Evolutionary conservation across 2,329 filamentous ascomycete species (phyloP).

Genomic region (Aschersonia sp.): DNA sequence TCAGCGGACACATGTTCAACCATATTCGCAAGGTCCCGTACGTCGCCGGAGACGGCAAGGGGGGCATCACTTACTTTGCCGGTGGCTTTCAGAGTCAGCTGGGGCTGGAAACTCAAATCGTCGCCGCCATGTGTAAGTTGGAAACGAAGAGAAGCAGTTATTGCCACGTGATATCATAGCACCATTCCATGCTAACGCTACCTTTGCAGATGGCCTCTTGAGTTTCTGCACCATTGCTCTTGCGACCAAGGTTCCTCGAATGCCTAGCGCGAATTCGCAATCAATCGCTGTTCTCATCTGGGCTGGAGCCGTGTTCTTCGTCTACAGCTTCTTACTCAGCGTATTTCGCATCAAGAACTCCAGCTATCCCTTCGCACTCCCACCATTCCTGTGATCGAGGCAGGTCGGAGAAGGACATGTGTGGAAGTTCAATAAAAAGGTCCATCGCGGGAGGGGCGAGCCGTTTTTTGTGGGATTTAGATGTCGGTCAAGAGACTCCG

Average conservation of each 20-base stretch:
- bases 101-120: constrained; percentile 87
- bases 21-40: constrained; percentile 95
- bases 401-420: not conserved
- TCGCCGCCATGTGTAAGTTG: constrained; percentile 77
- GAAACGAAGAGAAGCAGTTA: not conserved
- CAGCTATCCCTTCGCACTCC: constrained; percentile 86
- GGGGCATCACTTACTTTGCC: constrained; percentile 82
- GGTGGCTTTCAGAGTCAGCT: constrained; percentile 86
- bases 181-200: constrained; percentile 9
- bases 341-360: constrained; percentile 91
- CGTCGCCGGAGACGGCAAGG: constrained; percentile 68
- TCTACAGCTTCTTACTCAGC: constrained; percentile 90
- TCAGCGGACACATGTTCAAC: constrained; percentile 97
- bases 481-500: too few relatives aligned
- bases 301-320: constrained; percentile 59
- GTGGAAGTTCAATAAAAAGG: not conserved
- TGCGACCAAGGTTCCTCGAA: constrained; percentile 82
- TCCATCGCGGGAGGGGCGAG: too few relatives aligned
- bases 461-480: too few relatives aligned
- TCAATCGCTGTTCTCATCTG: constrained; percentile 70
- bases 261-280: constrained; percentile 62
- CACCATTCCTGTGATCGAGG: constrained; percentile 55
- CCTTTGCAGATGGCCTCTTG: constrained; percentile 48
- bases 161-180: not conserved
- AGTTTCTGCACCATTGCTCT: constrained; percentile 87